phyloP scores from a whole-genome alignment of 257 asterid genomes.

The Euphrasia confusa region DNA sequence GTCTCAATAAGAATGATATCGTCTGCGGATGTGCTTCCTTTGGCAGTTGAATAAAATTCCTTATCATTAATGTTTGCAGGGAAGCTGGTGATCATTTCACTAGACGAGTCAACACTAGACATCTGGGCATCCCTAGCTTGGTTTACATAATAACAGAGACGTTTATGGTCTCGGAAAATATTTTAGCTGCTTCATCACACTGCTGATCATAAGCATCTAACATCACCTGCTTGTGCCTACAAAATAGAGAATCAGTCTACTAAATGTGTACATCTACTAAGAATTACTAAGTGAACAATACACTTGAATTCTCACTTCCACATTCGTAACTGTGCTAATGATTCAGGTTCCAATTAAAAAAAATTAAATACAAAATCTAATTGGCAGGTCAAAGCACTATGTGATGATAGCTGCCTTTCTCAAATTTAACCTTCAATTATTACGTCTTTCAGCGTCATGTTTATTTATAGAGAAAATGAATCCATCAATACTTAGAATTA shows the following conservation, averaged over 20 bases:
- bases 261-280: conserved; percentile 19
- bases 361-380: conserved; percentile 5
- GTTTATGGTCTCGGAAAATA: conserved; percentile 92
- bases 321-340: background rate
- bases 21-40: conserved; percentile 64
- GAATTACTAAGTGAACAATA: background rate
- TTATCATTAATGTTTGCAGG: conserved; percentile 46
- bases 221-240: conserved; percentile 95
- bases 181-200: conserved; percentile 95
- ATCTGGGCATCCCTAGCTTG: conserved; percentile 82
- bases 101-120: conserved; percentile 48
- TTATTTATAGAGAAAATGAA: too few species aligned
- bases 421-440: conserved; percentile 11
- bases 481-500: too few species aligned
- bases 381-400: conserved; percentile 10
- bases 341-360: background rate
- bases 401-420: background rate
- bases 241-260: conserved; percentile 25
- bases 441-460: background rate
- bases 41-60: conserved; percentile 37
- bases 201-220: conserved; percentile 93
- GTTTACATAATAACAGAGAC: conserved; percentile 63
- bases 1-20: conserved; percentile 89
- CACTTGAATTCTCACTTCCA: conserved; percentile 6
- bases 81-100: conserved; percentile 76